Evolutionary conservation across 306 rosid genomes (phyloP).

Genomic region (Aeschynomene evenia): DNA sequence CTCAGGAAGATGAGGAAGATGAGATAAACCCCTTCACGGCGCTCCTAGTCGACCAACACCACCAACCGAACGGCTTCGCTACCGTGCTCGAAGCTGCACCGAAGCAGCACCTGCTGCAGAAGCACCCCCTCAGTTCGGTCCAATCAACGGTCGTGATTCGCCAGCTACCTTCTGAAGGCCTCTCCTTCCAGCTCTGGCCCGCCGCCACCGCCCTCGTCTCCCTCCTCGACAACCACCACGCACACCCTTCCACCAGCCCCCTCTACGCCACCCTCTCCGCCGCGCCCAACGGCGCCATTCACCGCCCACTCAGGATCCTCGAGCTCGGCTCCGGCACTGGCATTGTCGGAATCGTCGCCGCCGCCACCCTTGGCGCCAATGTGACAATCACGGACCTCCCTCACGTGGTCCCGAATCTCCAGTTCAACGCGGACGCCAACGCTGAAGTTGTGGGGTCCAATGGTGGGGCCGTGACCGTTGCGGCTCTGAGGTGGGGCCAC

Average conservation of each 20-base stretch:
- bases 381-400: conserved; percentile 90
- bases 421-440: conserved; percentile 69
- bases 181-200: conserved; percentile 97
- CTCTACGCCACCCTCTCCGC: conserved; percentile 48
- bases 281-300: neutral
- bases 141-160: conserved; percentile 58
- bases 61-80: neutral
- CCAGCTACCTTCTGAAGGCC: conserved; percentile 79
- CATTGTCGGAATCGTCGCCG: conserved; percentile 84
- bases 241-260: conserved; percentile 51
- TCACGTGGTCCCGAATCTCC: conserved; percentile 68
- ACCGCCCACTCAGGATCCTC: conserved; percentile 47
- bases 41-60: conserved; percentile 16
- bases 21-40: conserved; percentile 42
- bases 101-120: conserved; percentile 33
- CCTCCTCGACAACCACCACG: conserved; percentile 66
- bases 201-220: conserved; percentile 84
- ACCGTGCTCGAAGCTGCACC: neutral
- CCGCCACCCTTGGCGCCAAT: conserved; percentile 54
- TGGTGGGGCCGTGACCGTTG: conserved; percentile 59
- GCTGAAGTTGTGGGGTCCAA: conserved; percentile 37
- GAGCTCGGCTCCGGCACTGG: conserved; percentile 98
- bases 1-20: conserved; percentile 42
- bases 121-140: conserved; percentile 58
- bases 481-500: conserved; percentile 77